Evolutionary conservation across 1,139 yeast genomes (phyloP), one percentile per base, ranked within the genome.

Genomic region (Candida labiduridarum): DNA sequence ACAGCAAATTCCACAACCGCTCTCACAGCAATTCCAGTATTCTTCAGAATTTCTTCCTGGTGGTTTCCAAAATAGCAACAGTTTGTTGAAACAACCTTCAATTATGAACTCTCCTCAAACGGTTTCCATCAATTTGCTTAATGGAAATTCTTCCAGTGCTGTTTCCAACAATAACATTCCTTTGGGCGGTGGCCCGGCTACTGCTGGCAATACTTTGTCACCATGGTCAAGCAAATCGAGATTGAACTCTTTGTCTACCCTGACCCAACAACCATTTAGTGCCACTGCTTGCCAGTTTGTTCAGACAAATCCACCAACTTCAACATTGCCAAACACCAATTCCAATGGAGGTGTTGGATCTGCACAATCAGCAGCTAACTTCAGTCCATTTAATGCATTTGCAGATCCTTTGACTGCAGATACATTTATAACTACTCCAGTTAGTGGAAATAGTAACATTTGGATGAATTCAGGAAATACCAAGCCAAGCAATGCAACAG

Each of bases 381-480:
- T 55, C 29, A 48, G 55, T 44, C 54, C 54, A n/a, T 56, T 56
- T 25, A 53, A 55, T 46, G 49, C 56, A 9, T 55, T 56, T 47
- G 38, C 46, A 18, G 56, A 52, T 38, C 55, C 55, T 9, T 41
- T 50, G 29, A 14, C 46, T n/a, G 41, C 40, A 16, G 57, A 56
- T 27, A 7, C 52, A 4, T 48, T 46, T 19, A 44, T 47, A 10
- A 31, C 48, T n/a, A 34, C 55, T 18, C 47, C 52, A 10, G 14
- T 45, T 3, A 47, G 41, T 36, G 41, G 50, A n/a, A 53, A 41
- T 34, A 40, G 49, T n/a, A 56, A 49, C 47, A 54, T 59, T 22
- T 69, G 72, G 72, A 25, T 36, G 30, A 61, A 57, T 46, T 58
- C 62, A 14, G 56, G 58, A 12, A 44, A 50, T 18, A 31, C 44